Conservation (phyloP, 768 basidiomycete genomes). For the Mycena latifolia region DNA sequence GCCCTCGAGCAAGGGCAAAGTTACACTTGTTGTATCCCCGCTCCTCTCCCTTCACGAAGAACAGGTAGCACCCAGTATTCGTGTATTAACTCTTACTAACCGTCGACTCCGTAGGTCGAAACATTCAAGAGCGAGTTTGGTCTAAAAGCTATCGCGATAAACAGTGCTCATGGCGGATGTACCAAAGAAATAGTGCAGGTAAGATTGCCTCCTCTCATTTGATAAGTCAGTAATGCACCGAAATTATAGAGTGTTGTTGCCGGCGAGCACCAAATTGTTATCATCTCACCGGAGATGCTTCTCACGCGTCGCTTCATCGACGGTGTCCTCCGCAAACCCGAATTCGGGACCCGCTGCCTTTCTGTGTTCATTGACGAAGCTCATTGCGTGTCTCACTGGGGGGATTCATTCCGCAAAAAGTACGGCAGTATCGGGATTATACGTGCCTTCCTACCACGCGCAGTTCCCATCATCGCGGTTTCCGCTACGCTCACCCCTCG, state of each 20-base stretch:
- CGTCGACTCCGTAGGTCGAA: not conserved
- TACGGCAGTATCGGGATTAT: constrained; percentile 44
- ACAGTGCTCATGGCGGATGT: constrained; percentile 24
- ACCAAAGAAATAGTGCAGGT: constrained; percentile 13
- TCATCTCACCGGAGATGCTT: not conserved
- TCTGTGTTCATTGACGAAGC: constrained; percentile 44
- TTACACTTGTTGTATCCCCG: constrained; percentile 9
- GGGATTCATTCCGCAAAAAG: constrained; percentile 47
- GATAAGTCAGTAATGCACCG: no score
- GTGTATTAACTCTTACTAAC: no score
- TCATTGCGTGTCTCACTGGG: constrained; percentile 54
- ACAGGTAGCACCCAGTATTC: constrained; percentile 1
- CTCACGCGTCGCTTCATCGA: constrained; percentile 19
- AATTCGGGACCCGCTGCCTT: constrained; percentile 15
- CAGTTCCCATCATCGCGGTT: constrained; percentile 46
- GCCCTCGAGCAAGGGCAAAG: constrained; percentile 22
- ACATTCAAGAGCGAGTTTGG: constrained; percentile 18
- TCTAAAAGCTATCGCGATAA: constrained; percentile 17
- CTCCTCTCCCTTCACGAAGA: constrained; percentile 23
- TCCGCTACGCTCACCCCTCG: constrained; percentile 47
- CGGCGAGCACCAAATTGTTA: no score
- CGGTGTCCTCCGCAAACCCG: constrained; percentile 15
- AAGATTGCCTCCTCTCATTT: not conserved
- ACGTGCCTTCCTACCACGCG: constrained; percentile 45
- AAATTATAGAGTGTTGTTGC: no score